Evolutionary conservation across 2,329 filamentous ascomycete species (phyloP).

Genomic region (Clarireedia paspali): DNA sequence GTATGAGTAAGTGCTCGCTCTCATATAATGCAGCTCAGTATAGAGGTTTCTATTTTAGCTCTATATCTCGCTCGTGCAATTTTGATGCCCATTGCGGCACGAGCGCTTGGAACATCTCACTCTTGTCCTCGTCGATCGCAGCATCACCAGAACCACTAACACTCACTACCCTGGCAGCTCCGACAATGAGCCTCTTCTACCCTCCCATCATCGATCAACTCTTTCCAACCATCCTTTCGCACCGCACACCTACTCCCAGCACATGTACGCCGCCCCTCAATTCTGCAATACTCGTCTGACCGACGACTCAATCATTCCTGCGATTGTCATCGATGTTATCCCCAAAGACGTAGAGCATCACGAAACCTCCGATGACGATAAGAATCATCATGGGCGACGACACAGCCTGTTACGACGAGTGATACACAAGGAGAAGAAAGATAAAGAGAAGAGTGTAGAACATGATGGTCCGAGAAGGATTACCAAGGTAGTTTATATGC

Average conservation of each 20-base stretch:
- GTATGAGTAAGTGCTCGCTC: conserved; percentile 9
- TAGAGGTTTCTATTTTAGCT: not conserved
- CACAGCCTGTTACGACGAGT: not conserved
- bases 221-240: conserved; percentile 19
- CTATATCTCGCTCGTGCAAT: not conserved
- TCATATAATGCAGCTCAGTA: not conserved
- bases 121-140: not conserved
- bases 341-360: not conserved
- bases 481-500: conserved; percentile 28
- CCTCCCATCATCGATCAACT: not conserved
- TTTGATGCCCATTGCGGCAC: too few species aligned
- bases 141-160: not conserved
- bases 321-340: conserved; percentile 20
- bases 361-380: not conserved
- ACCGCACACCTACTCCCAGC: conserved; percentile 15
- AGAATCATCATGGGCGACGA: not conserved
- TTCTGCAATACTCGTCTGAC: conserved; percentile 22
- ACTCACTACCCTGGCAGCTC: conserved; percentile 11
- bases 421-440: conserved; percentile 8
- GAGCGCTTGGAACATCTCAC: not conserved
- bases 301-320: conserved; percentile 28
- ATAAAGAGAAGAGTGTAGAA: conserved; percentile 8
- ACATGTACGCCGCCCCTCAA: conserved; percentile 20
- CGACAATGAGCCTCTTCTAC: conserved; percentile 22
- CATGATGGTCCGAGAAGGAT: conserved; percentile 8